Evolutionary conservation across 2,329 filamentous ascomycete species (phyloP).

Genomic region (Fusarium avenaceum): DNA sequence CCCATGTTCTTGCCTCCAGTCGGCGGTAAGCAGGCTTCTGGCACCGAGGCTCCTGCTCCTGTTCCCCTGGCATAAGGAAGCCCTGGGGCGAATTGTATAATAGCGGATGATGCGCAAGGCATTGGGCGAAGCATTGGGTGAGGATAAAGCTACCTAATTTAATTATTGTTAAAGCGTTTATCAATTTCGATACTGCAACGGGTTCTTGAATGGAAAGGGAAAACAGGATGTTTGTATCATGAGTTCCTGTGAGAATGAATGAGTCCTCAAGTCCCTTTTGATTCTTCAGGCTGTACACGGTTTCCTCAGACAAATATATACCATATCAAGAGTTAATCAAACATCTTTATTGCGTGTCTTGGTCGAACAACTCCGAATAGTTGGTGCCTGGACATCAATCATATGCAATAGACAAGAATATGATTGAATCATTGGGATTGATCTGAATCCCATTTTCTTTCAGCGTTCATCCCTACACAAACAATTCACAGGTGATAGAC

Average conservation of each 20-base stretch:
- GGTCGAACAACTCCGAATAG: no score
- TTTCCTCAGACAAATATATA: not conserved
- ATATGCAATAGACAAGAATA: not conserved
- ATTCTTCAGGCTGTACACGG: not conserved
- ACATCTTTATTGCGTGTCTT: not conserved
- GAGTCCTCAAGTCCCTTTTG: constrained; percentile 3
- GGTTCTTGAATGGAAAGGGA: not conserved
- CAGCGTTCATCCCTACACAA: no score
- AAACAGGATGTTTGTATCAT: constrained; percentile 10
- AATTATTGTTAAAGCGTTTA: constrained; percentile 27
- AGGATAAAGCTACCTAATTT: not conserved
- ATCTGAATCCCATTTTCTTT: no score
- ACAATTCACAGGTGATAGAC: no score
- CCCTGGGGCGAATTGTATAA: constrained; percentile 10
- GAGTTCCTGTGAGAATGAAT: constrained; percentile 18
- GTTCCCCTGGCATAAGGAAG: constrained; percentile 33
- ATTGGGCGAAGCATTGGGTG: not conserved
- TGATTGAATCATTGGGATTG: no score
- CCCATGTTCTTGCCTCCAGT: constrained; percentile 64
- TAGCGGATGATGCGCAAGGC: not conserved
- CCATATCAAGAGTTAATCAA: not conserved
- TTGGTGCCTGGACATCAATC: not conserved
- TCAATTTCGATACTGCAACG: constrained; percentile 5
- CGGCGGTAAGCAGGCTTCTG: constrained; percentile 49
- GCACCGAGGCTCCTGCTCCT: constrained; percentile 51